Percentiles rank a stretch among this genome's conserved stretches.
These are phyloP conservation scores for Rhizophlyctis rosea DNA, from an alignment of 192 early-diverging fungal genomes.

Conservation along the genomic window DNA sequence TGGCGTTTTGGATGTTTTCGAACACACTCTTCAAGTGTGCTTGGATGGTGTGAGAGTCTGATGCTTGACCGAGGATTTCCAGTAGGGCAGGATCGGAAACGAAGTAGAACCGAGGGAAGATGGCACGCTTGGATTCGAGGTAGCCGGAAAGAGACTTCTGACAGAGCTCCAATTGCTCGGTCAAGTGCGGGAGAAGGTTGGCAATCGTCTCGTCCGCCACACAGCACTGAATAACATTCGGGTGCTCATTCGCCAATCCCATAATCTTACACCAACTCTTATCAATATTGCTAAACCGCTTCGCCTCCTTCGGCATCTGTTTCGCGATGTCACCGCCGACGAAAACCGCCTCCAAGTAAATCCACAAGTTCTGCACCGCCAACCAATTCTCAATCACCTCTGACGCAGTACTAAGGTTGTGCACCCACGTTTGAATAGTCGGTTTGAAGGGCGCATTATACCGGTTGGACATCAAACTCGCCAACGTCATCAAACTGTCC, in stretches of 20 bases:
- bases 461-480: constrained; percentile 56
- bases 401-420: constrained; percentile 62
- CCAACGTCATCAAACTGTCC: constrained; percentile 61
- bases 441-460: constrained; percentile 66
- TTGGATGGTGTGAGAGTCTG: constrained; percentile 66
- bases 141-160: constrained; percentile 65
- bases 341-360: constrained; percentile 65
- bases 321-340: constrained; percentile 69
- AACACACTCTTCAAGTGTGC: constrained; percentile 60
- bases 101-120: constrained; percentile 65
- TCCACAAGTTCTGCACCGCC: constrained; percentile 65
- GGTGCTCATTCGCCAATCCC: constrained; percentile 63
- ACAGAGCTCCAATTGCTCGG: constrained; percentile 63
- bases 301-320: constrained; percentile 68
- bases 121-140: constrained; percentile 60
- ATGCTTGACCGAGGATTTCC: constrained; percentile 64
- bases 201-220: constrained; percentile 63
- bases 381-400: constrained; percentile 69
- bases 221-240: constrained; percentile 66
- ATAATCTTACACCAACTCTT: constrained; percentile 68
- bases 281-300: constrained; percentile 65
- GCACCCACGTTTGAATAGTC: constrained; percentile 61
- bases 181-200: constrained; percentile 59
- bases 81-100: constrained; percentile 63
- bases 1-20: constrained; percentile 54